These are phyloP conservation scores for Phalaenopsis equestris DNA, from an alignment of 106 monocot species.

Conservation along the genomic window DNA sequence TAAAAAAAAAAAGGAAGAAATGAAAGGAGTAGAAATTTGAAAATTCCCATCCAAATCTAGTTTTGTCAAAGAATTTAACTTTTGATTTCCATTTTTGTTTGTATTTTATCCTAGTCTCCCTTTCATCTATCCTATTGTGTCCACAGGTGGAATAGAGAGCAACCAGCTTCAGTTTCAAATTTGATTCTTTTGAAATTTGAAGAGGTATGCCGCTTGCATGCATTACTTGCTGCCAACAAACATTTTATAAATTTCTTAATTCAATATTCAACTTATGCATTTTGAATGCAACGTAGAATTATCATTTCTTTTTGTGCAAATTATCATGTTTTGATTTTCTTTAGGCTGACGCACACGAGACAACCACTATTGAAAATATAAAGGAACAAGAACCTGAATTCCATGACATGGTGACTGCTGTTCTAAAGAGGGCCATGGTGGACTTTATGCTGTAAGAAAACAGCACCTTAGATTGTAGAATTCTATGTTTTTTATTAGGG, in stretches of 20 bases:
- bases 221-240: neutral
- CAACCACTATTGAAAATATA: constrained; percentile 42
- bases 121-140: neutral
- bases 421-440: constrained; percentile 48
- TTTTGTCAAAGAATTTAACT: neutral
- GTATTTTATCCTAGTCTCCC: neutral
- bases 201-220: constrained; percentile 44
- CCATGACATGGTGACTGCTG: constrained; percentile 41
- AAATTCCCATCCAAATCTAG: neutral
- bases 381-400: constrained; percentile 59
- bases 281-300: neutral
- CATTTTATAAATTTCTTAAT: neutral
- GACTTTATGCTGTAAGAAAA: constrained; percentile 44
- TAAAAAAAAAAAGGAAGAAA: no score
- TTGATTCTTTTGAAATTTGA: constrained; percentile 86
- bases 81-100: neutral
- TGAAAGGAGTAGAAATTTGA: neutral
- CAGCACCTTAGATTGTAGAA: constrained; percentile 7
- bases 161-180: constrained; percentile 73
- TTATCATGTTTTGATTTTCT: neutral
- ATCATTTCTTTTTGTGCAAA: neutral
- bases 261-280: neutral
- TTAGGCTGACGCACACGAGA: constrained; percentile 76
- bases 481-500: no score
- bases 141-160: constrained; percentile 75